Conservation (phyloP, 176 grass and related monocot species). For the Avena sativa region DNA sequence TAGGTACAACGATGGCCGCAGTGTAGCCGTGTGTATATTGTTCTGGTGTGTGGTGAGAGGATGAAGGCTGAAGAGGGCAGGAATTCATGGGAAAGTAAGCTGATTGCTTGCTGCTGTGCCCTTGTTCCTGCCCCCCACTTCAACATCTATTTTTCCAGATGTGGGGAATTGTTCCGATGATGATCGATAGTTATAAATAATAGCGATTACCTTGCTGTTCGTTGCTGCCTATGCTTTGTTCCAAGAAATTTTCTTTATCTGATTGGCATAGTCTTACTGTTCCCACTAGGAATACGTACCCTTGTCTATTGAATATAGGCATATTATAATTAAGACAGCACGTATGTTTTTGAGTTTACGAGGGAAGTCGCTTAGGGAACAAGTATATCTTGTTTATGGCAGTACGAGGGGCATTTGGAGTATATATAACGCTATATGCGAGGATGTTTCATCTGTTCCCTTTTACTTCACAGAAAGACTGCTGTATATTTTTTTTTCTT, state of each 20-base stretch:
- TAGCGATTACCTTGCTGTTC: slow-evolving; percentile 36
- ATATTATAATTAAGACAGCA: not conserved
- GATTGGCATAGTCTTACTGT: not conserved
- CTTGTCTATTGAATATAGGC: not conserved
- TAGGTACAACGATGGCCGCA: slow-evolving; percentile 37
- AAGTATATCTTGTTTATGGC: not conserved
- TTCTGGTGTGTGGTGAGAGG: slow-evolving; percentile 27
- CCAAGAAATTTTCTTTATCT: slow-evolving; percentile 22
- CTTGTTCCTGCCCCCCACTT: slow-evolving; percentile 30
- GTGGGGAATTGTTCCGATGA: slow-evolving; percentile 44
- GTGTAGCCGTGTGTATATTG: slow-evolving; percentile 53
- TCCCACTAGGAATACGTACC: not conserved
- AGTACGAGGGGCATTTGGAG: not conserved
- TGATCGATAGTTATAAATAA: slow-evolving; percentile 49
- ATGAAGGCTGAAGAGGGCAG: slow-evolving; percentile 32
- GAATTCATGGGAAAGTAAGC: slow-evolving; percentile 13
- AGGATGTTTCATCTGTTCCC: not conserved
- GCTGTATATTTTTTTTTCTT: not conserved
- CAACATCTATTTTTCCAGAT: slow-evolving; percentile 48
- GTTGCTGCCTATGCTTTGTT: slow-evolving; percentile 33
- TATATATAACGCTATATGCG: not conserved
- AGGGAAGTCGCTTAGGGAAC: not conserved
- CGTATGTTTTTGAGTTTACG: not conserved
- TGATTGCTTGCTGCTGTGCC: slow-evolving; percentile 40
- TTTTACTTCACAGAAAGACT: slow-evolving; percentile 7